Evolutionary conservation across 441 rosid species (phyloP).

Genomic region (Gossypium gossypioides): DNA sequence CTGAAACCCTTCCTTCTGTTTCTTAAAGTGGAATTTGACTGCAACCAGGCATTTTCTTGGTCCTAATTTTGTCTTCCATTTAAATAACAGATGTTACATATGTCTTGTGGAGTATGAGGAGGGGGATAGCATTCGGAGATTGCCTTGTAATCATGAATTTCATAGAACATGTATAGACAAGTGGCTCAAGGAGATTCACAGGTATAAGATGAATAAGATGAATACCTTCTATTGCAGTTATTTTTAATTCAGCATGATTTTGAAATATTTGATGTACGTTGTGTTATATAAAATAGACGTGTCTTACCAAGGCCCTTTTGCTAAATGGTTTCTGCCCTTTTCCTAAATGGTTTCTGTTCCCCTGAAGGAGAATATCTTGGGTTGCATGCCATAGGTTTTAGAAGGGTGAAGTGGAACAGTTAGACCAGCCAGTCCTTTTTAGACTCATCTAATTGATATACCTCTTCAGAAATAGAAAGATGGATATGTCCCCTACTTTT

Average conservation of each 20-base stretch:
- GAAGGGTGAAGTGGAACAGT: not conserved
- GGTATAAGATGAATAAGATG: conserved; percentile 33
- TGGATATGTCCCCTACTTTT: too few relatives aligned
- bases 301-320: not conserved
- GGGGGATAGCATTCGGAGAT: conserved; percentile 69
- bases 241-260: not conserved
- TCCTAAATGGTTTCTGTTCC: not conserved
- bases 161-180: conserved; percentile 77
- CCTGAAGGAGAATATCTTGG: not conserved
- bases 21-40: not conserved
- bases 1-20: not conserved
- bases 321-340: not conserved
- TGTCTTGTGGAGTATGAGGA: conserved; percentile 96
- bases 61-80: not conserved
- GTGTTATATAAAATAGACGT: not conserved
- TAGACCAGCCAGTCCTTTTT: not conserved
- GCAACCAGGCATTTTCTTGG: not conserved
- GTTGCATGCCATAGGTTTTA: not conserved
- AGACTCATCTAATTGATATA: not conserved
- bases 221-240: not conserved
- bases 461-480: not conserved
- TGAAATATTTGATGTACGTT: not conserved
- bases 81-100: conserved; percentile 66
- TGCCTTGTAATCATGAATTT: conserved; percentile 89
- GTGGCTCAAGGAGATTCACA: conserved; percentile 98